A percentile compares a stretch with the other conserved stretches of the same genome.
These are phyloP conservation scores for Colletotrichum sp. DNA, from an alignment of 2,329 filamentous ascomycete species.

Conservation along the genomic window DNA sequence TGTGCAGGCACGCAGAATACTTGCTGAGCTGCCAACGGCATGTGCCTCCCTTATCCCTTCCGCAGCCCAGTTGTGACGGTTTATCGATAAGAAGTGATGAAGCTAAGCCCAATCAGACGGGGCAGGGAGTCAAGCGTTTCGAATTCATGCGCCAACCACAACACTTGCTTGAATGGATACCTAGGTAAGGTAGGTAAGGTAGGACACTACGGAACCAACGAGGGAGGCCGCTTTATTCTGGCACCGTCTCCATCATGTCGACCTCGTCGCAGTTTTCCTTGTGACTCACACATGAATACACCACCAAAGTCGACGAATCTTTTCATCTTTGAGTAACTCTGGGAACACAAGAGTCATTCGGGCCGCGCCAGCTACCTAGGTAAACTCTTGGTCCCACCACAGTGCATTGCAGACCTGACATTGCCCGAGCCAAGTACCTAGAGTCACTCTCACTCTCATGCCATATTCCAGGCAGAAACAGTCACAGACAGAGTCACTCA, in stretches of 20 bases:
- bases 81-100: conserved; percentile 9
- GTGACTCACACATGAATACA: neutral
- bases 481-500: neutral
- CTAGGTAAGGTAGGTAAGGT: neutral
- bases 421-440: neutral
- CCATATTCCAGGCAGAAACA: neutral
- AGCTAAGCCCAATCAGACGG: neutral
- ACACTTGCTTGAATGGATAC: neutral
- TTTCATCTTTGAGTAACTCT: neutral
- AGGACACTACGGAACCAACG: neutral
- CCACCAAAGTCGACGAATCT: neutral
- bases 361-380: neutral
- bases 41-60: neutral
- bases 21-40: neutral
- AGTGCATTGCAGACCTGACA: neutral
- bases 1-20: neutral
- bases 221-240: neutral
- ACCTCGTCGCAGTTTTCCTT: neutral
- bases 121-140: conserved; percentile 4
- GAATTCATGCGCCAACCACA: neutral
- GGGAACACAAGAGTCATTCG: neutral
- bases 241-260: neutral
- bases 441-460: neutral
- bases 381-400: neutral
- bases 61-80: neutral